Base-by-base conservation (phyloP, 2,329 filamentous ascomycete species). In the Aspergillus puulaauensis region DNA sequence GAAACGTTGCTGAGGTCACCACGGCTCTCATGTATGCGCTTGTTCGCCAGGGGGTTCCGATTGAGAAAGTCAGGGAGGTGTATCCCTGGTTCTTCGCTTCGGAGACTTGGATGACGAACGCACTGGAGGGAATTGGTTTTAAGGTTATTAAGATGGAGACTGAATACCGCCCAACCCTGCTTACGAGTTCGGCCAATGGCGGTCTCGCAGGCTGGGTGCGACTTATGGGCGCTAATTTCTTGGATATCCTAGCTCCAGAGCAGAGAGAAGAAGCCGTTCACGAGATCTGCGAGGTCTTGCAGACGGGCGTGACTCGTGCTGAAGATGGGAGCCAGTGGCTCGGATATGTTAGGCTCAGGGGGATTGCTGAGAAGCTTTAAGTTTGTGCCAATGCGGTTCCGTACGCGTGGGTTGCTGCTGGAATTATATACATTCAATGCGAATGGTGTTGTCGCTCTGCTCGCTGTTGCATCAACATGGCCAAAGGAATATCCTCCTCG, bases 11-110 rank as follows among this genome's bases (percentile, higher is more conserved):
- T 1, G 88, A 90, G 71, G 81, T 88, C 63, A 80, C 83, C 27
- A 77, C 83, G 0, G 84, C 84, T 2, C 74, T 89, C 7, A 73
- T 86, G 4, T 75, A 78, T 15, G 81, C 81, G 2, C 75, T 88
- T 1, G 71, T 75, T 2, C 69, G 78, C 15, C 77, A 81, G 1
- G 81, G 83, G 1, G 68, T 86, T 0, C 76, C 83, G 0, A 62
- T 87, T 2, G 66, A 75, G n/a, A 72, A 74, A 9, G 83, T 83
- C 0, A 60, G 76, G 19, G 79, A 77, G 14, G 78, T 75, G 0
- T 82, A 82, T 60, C 88, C 88, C 4, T 91, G 88, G 88, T 90
- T 89, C 72, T 91, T 90, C 70, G 86, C 88, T 0, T 85, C 87
- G 61, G 85, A 86, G 66, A 69, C 62, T 0, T 88, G 86, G 86